Evolutionary conservation across 2,329 filamentous ascomycete genomes (phyloP).

Genomic region (Atkinsonella hypoxylon): DNA sequence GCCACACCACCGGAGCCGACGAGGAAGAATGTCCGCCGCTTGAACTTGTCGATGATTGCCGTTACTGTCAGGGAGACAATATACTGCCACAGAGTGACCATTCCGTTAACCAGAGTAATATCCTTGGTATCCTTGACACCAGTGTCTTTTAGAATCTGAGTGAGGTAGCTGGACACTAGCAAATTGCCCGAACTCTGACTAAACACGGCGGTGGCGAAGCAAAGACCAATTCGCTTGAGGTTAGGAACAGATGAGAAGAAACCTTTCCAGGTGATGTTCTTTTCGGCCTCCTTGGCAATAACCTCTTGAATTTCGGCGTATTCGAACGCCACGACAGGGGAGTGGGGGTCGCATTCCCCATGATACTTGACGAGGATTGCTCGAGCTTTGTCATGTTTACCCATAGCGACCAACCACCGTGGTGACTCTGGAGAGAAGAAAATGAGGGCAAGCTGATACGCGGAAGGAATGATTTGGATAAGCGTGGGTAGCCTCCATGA

Average conservation of each 20-base stretch:
- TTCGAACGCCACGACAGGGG: constrained; percentile 34
- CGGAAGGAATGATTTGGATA: constrained; percentile 34
- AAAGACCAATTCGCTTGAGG: constrained; percentile 27
- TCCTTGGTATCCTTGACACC: constrained; percentile 25
- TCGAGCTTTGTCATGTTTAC: constrained; percentile 35
- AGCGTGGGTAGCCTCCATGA: constrained; percentile 41
- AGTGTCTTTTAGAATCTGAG: constrained; percentile 25
- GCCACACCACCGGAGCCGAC: constrained; percentile 25
- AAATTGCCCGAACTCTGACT: constrained; percentile 29
- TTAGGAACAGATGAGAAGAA: constrained; percentile 28
- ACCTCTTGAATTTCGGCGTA: constrained; percentile 37
- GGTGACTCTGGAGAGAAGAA: constrained; percentile 47
- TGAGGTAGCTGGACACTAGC: constrained; percentile 30
- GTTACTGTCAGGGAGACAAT: constrained; percentile 27
- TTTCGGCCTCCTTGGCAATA: constrained; percentile 18
- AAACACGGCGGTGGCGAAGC: constrained; percentile 27
- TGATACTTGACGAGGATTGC: constrained; percentile 40
- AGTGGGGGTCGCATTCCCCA: constrained; percentile 31
- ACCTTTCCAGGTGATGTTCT: constrained; percentile 30
- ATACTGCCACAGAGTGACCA: constrained; percentile 30
- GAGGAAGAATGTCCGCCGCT: constrained; percentile 26
- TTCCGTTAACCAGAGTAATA: constrained; percentile 29
- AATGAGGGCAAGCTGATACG: constrained; percentile 29
- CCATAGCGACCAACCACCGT: constrained; percentile 43
- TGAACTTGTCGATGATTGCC: constrained; percentile 23